A percentile compares a stretch with the other conserved stretches of the same genome.
Evolutionary conservation across 1,139 yeast genomes (phyloP).

Genomic region (Hyphopichia burtonii): DNA sequence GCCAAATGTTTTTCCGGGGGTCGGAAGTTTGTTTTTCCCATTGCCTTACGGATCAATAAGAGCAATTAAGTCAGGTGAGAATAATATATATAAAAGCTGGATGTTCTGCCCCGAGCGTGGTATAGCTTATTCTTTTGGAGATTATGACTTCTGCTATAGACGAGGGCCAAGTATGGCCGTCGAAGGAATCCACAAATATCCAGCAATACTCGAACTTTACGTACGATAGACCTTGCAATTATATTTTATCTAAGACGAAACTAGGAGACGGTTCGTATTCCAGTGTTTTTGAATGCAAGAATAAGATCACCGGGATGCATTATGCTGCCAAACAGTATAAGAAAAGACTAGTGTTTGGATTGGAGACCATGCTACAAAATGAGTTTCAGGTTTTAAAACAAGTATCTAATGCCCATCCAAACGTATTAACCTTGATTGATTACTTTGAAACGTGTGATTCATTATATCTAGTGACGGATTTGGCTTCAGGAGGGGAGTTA

Average conservation of each 20-base stretch:
- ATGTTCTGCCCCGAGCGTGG: too few species aligned
- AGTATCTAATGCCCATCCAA: constrained; percentile 45
- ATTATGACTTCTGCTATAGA: neutral
- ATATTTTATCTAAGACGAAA: constrained; percentile 27
- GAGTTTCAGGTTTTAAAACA: constrained; percentile 55
- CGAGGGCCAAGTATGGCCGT: constrained; percentile 3
- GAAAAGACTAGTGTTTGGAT: constrained; percentile 34
- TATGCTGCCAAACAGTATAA: constrained; percentile 41
- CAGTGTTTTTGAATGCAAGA: constrained; percentile 39
- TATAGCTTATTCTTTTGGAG: neutral
- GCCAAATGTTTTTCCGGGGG: neutral
- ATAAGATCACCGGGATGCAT: constrained; percentile 28
- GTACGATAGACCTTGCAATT: constrained; percentile 27
- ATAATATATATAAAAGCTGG: too few species aligned
- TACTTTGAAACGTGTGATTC: constrained; percentile 65
- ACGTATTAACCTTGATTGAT: constrained; percentile 61
- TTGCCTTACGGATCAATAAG: neutral
- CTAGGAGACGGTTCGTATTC: constrained; percentile 43
- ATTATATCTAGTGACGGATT: constrained; percentile 62
- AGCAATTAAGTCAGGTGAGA: neutral
- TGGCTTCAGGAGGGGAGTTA: constrained; percentile 70
- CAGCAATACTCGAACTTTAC: neutral
- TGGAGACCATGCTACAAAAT: constrained; percentile 43
- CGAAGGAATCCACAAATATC: constrained; percentile 1
- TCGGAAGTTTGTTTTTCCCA: neutral